Conservation (phyloP, 306 rosid species). For the Quercus mongolica region DNA sequence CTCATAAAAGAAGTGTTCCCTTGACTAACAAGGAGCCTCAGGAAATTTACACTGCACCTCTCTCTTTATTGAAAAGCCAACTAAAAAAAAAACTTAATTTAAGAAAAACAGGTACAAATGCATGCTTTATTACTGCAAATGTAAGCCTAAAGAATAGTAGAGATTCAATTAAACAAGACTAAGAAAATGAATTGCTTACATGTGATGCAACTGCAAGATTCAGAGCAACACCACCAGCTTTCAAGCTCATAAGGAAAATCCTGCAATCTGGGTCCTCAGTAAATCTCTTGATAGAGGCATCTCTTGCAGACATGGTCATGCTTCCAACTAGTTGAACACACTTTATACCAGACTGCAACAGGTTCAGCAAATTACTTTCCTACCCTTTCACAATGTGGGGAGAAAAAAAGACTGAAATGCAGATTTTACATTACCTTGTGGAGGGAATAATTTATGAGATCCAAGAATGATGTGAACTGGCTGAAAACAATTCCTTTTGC, state of each 20-base stretch:
- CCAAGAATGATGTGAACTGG: constrained; percentile 95
- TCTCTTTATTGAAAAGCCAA: neutral
- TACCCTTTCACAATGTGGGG: neutral
- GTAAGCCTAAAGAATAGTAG: neutral
- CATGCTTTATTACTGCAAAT: neutral
- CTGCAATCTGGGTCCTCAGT: constrained; percentile 79
- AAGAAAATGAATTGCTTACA: constrained; percentile 42
- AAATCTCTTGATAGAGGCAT: constrained; percentile 67
- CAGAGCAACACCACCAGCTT: constrained; percentile 96
- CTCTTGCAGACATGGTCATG: constrained; percentile 79
- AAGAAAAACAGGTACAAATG: neutral
- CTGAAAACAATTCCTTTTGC: constrained; percentile 93
- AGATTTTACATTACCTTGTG: constrained; percentile 44
- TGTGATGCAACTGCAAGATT: constrained; percentile 91
- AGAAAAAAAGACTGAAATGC: neutral
- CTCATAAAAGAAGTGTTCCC: neutral
- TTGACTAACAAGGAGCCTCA: neutral
- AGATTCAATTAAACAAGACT: neutral
- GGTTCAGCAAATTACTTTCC: constrained; percentile 19
- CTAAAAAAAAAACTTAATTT: neutral
- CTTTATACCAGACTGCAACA: constrained; percentile 70
- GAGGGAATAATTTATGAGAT: constrained; percentile 79
- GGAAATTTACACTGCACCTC: neutral
- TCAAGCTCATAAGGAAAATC: constrained; percentile 96
- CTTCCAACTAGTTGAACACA: constrained; percentile 85